A percentile compares a stretch with the other conserved stretches of the same genome.
Evolutionary conservation across 2,329 filamentous ascomycete species (phyloP).

Genomic region (Ciborinia camelliae): DNA sequence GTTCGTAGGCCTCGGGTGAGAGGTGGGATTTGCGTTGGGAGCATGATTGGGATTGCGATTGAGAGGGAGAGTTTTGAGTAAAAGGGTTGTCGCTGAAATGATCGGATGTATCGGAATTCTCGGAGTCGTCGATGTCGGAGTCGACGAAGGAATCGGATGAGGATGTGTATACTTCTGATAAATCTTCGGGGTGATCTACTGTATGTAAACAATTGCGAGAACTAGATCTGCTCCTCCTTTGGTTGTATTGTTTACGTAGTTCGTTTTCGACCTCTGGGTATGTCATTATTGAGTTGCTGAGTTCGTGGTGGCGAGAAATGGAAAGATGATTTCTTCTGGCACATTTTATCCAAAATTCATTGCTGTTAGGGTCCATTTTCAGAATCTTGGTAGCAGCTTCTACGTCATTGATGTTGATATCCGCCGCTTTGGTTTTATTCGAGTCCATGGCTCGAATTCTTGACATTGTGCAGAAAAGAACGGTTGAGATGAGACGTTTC

Average conservation of each 20-base stretch:
- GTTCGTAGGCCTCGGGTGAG: slow-evolving; percentile 8
- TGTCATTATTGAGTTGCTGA: slow-evolving; percentile 29
- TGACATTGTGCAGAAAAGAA: slow-evolving; percentile 67
- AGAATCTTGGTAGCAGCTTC: slow-evolving; percentile 52
- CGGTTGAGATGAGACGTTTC: slow-evolving; percentile 64
- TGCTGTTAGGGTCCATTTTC: slow-evolving; percentile 45
- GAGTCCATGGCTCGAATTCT: slow-evolving; percentile 52
- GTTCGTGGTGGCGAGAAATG: slow-evolving; percentile 43
- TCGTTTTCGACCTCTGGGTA: slow-evolving; percentile 39
- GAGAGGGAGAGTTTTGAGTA: background rate
- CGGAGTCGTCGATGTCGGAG: background rate
- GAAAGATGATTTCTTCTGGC: slow-evolving; percentile 51
- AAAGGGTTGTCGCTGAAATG: background rate
- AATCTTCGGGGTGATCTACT: background rate
- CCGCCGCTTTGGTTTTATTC: slow-evolving; percentile 35
- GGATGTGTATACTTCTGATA: slow-evolving; percentile 15
- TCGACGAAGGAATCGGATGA: background rate
- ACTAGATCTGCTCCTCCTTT: slow-evolving; percentile 20
- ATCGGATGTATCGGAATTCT: background rate
- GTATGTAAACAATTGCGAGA: slow-evolving; percentile 14
- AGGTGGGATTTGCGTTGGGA: background rate
- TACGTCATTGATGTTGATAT: slow-evolving; percentile 42
- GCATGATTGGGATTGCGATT: background rate
- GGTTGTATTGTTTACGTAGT: slow-evolving; percentile 26
- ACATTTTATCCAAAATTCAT: slow-evolving; percentile 50